phyloP scores from a whole-genome alignment of 352 stramenopile genomes.

The Phytophthora vignae region DNA sequence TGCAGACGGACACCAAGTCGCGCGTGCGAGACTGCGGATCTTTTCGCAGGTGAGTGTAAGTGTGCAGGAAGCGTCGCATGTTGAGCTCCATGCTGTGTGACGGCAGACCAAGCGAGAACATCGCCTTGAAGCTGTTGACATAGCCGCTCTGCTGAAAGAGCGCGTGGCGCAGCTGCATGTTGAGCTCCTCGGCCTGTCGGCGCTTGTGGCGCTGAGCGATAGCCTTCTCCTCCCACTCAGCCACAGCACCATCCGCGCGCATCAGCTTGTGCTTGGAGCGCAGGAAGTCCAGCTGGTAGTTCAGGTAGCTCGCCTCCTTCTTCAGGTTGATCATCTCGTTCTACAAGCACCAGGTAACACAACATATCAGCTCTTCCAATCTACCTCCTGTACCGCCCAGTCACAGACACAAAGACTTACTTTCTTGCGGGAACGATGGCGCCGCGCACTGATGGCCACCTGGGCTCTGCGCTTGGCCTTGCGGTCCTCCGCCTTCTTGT shows the following conservation, averaged over 20 bases:
- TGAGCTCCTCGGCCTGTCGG: conserved; percentile 61
- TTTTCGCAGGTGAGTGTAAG: conserved; percentile 42
- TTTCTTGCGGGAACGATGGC: conserved; percentile 67
- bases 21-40: conserved; percentile 35
- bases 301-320: conserved; percentile 56
- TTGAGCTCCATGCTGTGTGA: conserved; percentile 36
- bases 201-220: conserved; percentile 68
- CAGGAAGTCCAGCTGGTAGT: conserved; percentile 51
- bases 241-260: conserved; percentile 52
- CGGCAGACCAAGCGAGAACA: conserved; percentile 33
- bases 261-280: conserved; percentile 61
- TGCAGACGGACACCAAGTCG: conserved; percentile 36
- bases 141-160: conserved; percentile 66
- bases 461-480: conserved; percentile 58
- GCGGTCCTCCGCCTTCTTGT: conserved; percentile 43
- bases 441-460: conserved; percentile 56
- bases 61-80: conserved; percentile 41
- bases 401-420: conserved; percentile 6
- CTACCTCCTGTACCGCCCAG: not conserved
- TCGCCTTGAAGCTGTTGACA: conserved; percentile 43
- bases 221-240: conserved; percentile 65
- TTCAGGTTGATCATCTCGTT: conserved; percentile 59
- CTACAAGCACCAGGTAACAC: conserved; percentile 9
- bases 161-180: conserved; percentile 55
- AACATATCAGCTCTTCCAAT: not conserved